Percentiles rank a stretch among this genome's conserved stretches.
phyloP scores from a whole-genome alignment of 2,329 filamentous ascomycete species.

The Raffaelea albimanens region DNA sequence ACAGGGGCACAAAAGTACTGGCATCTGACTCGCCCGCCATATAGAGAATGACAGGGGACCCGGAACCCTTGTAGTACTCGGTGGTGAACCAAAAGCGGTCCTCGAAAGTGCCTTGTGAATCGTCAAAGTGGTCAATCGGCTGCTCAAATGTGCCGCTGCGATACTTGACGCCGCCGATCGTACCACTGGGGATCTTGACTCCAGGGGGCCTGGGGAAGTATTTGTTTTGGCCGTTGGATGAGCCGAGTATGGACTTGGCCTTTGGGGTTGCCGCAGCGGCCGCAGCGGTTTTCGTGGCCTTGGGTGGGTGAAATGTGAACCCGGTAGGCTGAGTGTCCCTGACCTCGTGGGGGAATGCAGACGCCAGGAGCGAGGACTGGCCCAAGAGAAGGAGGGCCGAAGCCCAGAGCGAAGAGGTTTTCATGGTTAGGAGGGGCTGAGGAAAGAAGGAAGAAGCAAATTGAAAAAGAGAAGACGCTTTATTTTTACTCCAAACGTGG shows the following conservation, averaged over 20 bases:
- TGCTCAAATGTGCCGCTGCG: conserved; percentile 24
- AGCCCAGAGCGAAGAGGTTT: conserved; percentile 3
- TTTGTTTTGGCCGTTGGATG: neutral
- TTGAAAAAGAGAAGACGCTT: neutral
- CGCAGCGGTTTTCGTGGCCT: neutral
- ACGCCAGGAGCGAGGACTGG: neutral
- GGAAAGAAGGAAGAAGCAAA: neutral
- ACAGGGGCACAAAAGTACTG: conserved; percentile 15
- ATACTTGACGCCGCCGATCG: neutral
- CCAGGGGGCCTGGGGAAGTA: conserved; percentile 1
- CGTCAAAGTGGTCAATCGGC: conserved; percentile 30
- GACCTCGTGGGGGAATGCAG: too few relatives aligned
- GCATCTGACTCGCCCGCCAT: conserved; percentile 25
- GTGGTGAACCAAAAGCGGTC: conserved; percentile 31
- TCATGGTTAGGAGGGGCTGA: conserved; percentile 1
- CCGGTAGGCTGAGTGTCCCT: too few relatives aligned
- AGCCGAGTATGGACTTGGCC: neutral
- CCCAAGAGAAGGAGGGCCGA: conserved; percentile 6
- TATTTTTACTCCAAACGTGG: too few relatives aligned
- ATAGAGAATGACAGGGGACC: conserved; percentile 29
- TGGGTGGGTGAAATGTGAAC: too few relatives aligned
- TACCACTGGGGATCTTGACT: conserved; percentile 1
- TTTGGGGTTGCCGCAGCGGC: neutral
- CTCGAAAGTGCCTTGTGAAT: conserved; percentile 28
- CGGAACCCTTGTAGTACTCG: conserved; percentile 27